These are phyloP conservation scores for Conoideocrella luteorostrata DNA, from an alignment of 2,329 filamentous ascomycete species.

Conservation along the genomic window DNA sequence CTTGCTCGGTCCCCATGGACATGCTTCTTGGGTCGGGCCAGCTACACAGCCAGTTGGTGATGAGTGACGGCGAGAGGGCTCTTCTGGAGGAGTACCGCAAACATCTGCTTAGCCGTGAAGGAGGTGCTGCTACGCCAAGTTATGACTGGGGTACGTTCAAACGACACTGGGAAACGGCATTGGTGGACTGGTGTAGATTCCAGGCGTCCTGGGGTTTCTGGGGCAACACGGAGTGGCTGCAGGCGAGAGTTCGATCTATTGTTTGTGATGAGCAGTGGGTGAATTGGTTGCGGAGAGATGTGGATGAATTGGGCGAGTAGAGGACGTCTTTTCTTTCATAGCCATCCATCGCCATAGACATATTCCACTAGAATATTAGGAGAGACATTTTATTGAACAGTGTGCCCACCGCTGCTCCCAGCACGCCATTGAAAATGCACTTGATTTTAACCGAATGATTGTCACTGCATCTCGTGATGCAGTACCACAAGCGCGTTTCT, in stretches of 20 bases:
- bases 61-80: constrained; percentile 42
- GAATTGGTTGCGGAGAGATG: background rate
- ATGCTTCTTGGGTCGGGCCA: constrained; percentile 36
- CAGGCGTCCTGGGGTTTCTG: constrained; percentile 57
- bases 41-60: constrained; percentile 33
- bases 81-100: constrained; percentile 46
- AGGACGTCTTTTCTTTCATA: too few species aligned
- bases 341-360: too few species aligned
- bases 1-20: constrained; percentile 53
- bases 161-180: constrained; percentile 58
- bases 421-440: too few species aligned
- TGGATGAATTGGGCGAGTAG: too few species aligned
- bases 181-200: constrained; percentile 62
- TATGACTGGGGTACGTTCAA: constrained; percentile 51
- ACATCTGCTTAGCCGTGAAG: constrained; percentile 21
- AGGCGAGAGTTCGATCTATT: constrained; percentile 46
- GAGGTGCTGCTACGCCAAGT: background rate
- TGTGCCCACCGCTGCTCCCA: too few species aligned
- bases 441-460: too few species aligned
- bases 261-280: constrained; percentile 27
- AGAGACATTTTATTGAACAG: too few species aligned
- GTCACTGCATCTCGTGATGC: too few species aligned
- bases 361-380: too few species aligned
- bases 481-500: too few species aligned
- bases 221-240: constrained; percentile 53